Evolutionary conservation across 345 rosid genomes (phyloP), one percentile per base, ranked within the genome.

Genomic region (Eucalyptus marginata): DNA sequence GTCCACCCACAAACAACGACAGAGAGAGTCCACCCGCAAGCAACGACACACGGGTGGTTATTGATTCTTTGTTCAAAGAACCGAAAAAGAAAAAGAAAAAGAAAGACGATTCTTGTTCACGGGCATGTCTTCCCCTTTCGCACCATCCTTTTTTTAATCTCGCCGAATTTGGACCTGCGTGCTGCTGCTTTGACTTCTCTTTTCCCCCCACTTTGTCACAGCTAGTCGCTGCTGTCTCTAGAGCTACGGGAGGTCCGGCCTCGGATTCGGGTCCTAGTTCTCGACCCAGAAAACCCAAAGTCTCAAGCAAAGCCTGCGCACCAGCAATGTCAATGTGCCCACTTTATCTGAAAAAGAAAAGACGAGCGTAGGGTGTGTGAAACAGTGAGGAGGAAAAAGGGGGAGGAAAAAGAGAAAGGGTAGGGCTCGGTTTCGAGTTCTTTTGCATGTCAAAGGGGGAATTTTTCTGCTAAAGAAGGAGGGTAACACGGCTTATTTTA

Each of bases 381-480:
- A 51, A 44, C 36, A 49, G 87, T 12, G 29, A 90, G 33, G 86
- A 86, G 49, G 31, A 54, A 46, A 79, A 79, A 86, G 47, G 24
- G 46, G 64, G 11, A 15, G 79, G 81, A 86, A 83, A 88, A 49
- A 76, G 59, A n/a, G 87, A 85, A 25, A 51, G 43, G 76, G 46
- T 86, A 29, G 46, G 46, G 71, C 51, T 47, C 76, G 64, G 44
- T 25, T 58, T 36, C 49, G 49, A 71, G n/a, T 43, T 31, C 58
- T 59, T 86, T 90, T 58, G 88, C 62, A 90, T 90, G 94, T 91
- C 94, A 92, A 93, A 91, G 94, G 84, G 56, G 18, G 87, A 56
- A 25, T 33, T 64, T 88, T 47, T 71, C 27, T 86, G 89, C 59
- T 52, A 56, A 58, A 56, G 76, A 54, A 25, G 33, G 14, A 89